Conservation (phyloP, 179 eudicot genomes). For the Nepenthes alata region DNA sequence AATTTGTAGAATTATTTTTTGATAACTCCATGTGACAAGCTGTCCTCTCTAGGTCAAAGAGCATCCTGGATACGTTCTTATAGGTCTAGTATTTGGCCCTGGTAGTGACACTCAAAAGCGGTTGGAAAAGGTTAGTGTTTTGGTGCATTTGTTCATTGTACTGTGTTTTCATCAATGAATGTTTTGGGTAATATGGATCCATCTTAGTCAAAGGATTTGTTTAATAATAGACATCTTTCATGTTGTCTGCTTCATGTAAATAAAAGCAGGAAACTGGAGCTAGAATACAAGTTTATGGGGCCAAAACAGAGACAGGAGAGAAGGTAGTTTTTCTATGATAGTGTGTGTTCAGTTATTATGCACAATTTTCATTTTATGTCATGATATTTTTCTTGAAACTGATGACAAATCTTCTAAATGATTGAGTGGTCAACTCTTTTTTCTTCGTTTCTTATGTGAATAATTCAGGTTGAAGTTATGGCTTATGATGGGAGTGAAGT, state of each 20-base stretch:
- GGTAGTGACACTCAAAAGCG: conserved; percentile 65
- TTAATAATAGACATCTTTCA: not conserved
- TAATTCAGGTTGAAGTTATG: conserved; percentile 46
- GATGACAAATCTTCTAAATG: not conserved
- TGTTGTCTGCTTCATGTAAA: not conserved
- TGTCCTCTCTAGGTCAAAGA: conserved; percentile 44
- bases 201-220: conserved; percentile 3
- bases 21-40: not conserved
- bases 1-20: not conserved
- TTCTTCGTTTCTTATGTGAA: conserved; percentile 5
- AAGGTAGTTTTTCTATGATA: conserved; percentile 30
- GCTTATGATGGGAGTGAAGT: conserved; percentile 45
- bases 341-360: not conserved
- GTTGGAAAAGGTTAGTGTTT: conserved; percentile 68
- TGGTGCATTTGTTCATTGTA: not conserved
- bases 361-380: not conserved
- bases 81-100: conserved; percentile 61
- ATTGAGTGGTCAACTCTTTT: not conserved
- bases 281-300: conserved; percentile 58
- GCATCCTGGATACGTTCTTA: conserved; percentile 65
- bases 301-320: conserved; percentile 34
- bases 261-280: conserved; percentile 87
- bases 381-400: not conserved
- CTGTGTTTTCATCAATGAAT: conserved; percentile 1
- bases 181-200: not conserved